Base-by-base conservation (phyloP, 1,284 basidiomycete species). In the Tylopilus orsonianus region DNA sequence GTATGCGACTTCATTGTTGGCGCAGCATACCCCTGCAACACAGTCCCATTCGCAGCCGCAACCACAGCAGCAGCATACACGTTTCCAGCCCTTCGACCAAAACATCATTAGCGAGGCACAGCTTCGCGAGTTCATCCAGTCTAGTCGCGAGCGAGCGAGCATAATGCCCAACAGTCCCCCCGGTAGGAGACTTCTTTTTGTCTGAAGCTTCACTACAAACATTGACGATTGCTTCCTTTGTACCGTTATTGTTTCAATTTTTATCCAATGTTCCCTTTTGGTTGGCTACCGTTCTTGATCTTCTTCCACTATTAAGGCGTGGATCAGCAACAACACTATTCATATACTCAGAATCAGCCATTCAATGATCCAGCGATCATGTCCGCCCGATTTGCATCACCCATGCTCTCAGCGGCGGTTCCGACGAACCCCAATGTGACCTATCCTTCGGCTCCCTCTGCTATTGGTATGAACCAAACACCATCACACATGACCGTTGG, bases 341-440 rank as follows among this genome's bases (percentile, higher is more conserved):
- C 67, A 39, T 73, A 71, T 54, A 56, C 65, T 52, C 55, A 66
- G 36, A 61, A 56, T 44, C 75, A 75, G 48, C 76, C 75, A 27
- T 90, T 88, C 67, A 75, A 72, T 54, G 87, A 90, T 60, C 87
- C 88, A 41, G 87, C 88, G 14, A 90, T 90, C 49, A 89, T 90
- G 86, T 85, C 87, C 37, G 85, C 84, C 26, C 77, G 81, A 53
- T 76, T 87, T 62, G 70, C 75, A 8, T 71, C 77, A 18, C 70
- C 75, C 5, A 54, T 64, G 7, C 52, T 63, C 19, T 46, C 56
- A 7, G 45, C 48, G 19, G 46, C 41, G 8, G 38, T 46, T 23
- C 39, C 53, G 24, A 46, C 41, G 9, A 57, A 58, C 26, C 27
- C 47, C 16, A 54, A 53, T 38, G 24, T 41, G 3, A 40, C 53